phyloP scores from a whole-genome alignment of 176 grass and related monocot species.

The Eremochloa ophiuroides region DNA sequence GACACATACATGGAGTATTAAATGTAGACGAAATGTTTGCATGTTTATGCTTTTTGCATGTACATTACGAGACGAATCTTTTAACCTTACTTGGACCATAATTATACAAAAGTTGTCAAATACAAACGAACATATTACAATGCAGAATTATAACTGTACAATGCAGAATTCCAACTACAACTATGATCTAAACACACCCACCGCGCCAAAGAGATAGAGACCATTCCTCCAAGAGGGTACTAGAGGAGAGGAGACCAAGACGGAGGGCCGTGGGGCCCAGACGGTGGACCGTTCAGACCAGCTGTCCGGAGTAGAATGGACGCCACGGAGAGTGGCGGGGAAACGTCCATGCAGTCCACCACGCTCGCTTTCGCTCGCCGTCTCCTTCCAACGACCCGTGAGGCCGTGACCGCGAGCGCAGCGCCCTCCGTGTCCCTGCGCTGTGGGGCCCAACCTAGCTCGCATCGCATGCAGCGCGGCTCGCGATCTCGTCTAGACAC shows the following conservation, averaged over 20 bases:
- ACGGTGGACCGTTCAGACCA: slow-evolving; percentile 28
- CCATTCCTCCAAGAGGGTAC: neutral
- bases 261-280: neutral
- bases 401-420: neutral
- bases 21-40: too few species aligned
- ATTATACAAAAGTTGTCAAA: too few species aligned
- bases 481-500: neutral
- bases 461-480: neutral
- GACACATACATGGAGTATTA: too few species aligned
- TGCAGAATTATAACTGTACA: too few species aligned
- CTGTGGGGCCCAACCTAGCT: neutral
- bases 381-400: neutral
- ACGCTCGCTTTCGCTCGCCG: neutral
- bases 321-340: slow-evolving; percentile 20
- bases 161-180: too few species aligned
- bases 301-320: slow-evolving; percentile 55
- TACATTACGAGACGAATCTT: too few species aligned
- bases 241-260: too few species aligned
- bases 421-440: neutral
- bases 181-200: too few species aligned
- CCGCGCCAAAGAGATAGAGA: too few species aligned
- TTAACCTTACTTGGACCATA: too few species aligned
- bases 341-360: neutral
- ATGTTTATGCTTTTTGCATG: too few species aligned
- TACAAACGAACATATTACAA: too few species aligned